Evolutionary conservation across 2,329 filamentous ascomycete genomes (phyloP).

Genomic region (Penicillium sp.): DNA sequence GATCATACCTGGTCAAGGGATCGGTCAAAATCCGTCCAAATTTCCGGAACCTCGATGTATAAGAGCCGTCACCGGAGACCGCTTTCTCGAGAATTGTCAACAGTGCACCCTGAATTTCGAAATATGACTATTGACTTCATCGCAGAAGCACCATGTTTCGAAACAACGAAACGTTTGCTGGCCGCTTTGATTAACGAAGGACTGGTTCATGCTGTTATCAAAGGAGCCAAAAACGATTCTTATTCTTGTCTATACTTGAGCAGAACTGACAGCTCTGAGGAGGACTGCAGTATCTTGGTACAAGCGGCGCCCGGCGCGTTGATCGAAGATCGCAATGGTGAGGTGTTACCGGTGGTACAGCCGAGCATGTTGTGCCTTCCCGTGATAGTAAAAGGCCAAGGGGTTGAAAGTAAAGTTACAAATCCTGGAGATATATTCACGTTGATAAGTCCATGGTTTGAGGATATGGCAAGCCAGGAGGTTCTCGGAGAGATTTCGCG

Average conservation of each 20-base stretch:
- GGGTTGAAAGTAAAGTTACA: neutral
- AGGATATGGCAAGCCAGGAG: neutral
- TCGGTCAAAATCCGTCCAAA: too few relatives aligned
- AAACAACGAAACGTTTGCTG: constrained; percentile 8
- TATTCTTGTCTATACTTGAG: neutral
- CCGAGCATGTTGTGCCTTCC: neutral
- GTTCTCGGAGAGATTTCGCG: neutral
- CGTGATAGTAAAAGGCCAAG: neutral
- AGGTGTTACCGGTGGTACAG: neutral
- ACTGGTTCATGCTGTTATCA: neutral
- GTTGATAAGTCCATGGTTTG: neutral
- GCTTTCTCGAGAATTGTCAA: too few relatives aligned
- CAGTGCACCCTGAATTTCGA: neutral
- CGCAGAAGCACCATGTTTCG: neutral
- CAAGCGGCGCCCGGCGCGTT: neutral
- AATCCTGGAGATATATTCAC: neutral
- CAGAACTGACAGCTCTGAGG: neutral
- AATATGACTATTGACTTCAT: neutral
- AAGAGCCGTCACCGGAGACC: too few relatives aligned
- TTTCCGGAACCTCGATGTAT: too few relatives aligned
- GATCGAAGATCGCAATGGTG: neutral
- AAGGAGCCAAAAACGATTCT: neutral
- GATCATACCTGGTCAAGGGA: neutral
- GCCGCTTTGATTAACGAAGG: constrained; percentile 1
- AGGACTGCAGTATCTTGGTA: neutral